phyloP scores from a whole-genome alignment of 164 flowering plant genomes.

The Hamamelis virginiana region DNA sequence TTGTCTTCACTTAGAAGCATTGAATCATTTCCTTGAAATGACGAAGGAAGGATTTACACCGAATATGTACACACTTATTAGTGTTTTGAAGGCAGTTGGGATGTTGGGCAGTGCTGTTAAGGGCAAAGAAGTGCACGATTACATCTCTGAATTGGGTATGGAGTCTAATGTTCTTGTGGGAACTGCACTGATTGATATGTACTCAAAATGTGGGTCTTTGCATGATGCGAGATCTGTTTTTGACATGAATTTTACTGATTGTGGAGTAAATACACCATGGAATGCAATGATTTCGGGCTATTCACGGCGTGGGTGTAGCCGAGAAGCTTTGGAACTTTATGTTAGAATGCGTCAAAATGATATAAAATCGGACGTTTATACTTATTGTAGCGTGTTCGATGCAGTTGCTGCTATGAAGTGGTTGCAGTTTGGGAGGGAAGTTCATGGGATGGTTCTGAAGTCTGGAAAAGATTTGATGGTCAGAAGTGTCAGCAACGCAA shows the following conservation, averaged over 20 bases:
- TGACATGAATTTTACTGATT: slow-evolving; percentile 29
- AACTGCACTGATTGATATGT: slow-evolving; percentile 70
- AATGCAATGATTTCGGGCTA: slow-evolving; percentile 69
- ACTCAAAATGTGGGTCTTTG: slow-evolving; percentile 48
- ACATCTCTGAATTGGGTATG: slow-evolving; percentile 39
- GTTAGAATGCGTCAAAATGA: slow-evolving; percentile 35
- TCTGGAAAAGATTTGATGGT: slow-evolving; percentile 23
- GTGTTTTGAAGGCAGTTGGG: slow-evolving; percentile 59
- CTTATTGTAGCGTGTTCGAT: slow-evolving; percentile 54
- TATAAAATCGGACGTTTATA: slow-evolving; percentile 39
- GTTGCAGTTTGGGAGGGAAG: slow-evolving; percentile 30
- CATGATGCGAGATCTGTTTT: slow-evolving; percentile 46
- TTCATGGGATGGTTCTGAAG: slow-evolving; percentile 53
- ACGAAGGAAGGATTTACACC: slow-evolving; percentile 43
- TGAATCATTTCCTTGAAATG: slow-evolving; percentile 37
- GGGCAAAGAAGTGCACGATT: slow-evolving; percentile 42
- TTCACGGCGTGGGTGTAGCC: slow-evolving; percentile 28
- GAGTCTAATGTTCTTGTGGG: slow-evolving; percentile 49
- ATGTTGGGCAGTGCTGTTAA: slow-evolving; percentile 37
- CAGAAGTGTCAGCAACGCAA: slow-evolving; percentile 45
- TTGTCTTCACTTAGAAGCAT: slow-evolving; percentile 47
- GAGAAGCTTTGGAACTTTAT: slow-evolving; percentile 45
- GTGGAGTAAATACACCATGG: slow-evolving; percentile 52
- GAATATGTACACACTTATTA: slow-evolving; percentile 36
- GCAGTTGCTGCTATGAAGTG: slow-evolving; percentile 36